Percentiles rank a stretch among this genome's conserved stretches.
These are phyloP conservation scores for Phytophthora brassicae DNA, from an alignment of 352 stramenopile genomes.

Conservation along the genomic window DNA sequence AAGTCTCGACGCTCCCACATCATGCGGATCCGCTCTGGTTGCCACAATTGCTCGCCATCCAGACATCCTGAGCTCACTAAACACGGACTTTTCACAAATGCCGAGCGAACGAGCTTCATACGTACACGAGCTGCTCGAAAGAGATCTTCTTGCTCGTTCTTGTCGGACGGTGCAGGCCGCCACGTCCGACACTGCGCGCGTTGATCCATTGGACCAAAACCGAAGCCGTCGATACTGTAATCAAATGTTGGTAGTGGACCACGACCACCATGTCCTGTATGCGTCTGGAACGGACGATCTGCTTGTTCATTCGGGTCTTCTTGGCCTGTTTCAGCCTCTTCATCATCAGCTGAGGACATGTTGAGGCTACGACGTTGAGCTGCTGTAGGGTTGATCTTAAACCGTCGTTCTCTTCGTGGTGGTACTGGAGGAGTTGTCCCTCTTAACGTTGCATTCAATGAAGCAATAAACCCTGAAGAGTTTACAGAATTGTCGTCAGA, in stretches of 20 bases:
- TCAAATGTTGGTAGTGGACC: conserved; percentile 42
- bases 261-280: not conserved
- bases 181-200: conserved; percentile 34
- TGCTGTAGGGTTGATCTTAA: conserved; percentile 34
- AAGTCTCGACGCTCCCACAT: conserved; percentile 84
- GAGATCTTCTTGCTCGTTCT: conserved; percentile 76
- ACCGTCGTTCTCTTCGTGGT: conserved; percentile 29
- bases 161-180: conserved; percentile 42
- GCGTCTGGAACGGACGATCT: not conserved
- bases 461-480: conserved; percentile 13
- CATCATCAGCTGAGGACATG: conserved; percentile 4
- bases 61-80: conserved; percentile 38
- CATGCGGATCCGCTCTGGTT: conserved; percentile 71
- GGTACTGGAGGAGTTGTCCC: not conserved
- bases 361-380: conserved; percentile 26
- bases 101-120: conserved; percentile 77
- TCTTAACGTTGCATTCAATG: conserved; percentile 10
- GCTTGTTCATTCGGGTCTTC: not conserved
- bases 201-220: conserved; percentile 23
- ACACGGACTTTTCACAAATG: conserved; percentile 38
- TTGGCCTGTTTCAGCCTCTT: conserved; percentile 1
- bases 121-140: conserved; percentile 73
- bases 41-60: conserved; percentile 73
- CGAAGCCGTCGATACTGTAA: conserved; percentile 38
- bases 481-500: not conserved